phyloP scores from a whole-genome alignment of 2,329 filamentous ascomycete genomes.

The Zopfia rhizophila region DNA sequence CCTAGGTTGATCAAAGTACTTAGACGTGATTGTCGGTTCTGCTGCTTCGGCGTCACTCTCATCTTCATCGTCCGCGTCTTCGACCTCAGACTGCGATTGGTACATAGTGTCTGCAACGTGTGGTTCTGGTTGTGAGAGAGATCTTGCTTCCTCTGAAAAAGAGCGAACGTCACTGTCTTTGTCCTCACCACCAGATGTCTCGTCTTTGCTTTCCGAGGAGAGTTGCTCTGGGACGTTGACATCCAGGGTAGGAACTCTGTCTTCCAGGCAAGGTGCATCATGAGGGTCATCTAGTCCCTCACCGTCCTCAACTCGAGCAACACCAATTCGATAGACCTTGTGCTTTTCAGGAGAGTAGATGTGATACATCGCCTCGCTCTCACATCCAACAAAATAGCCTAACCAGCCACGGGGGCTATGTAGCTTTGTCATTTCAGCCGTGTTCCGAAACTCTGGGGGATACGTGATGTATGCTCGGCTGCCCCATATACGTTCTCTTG shows the following conservation, averaged over 20 bases:
- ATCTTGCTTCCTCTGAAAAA: too few relatives aligned
- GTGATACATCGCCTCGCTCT: slow-evolving; percentile 2
- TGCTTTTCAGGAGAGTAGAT: slow-evolving; percentile 4
- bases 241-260: slow-evolving; percentile 3
- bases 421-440: not conserved
- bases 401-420: not conserved
- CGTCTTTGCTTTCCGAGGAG: not conserved
- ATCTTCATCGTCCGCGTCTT: not conserved
- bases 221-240: not conserved
- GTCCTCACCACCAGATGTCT: too few relatives aligned
- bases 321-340: slow-evolving; percentile 1
- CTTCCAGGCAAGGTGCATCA: slow-evolving; percentile 5
- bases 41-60: not conserved
- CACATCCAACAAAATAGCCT: slow-evolving; percentile 2
- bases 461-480: slow-evolving; percentile 1
- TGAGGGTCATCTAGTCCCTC: slow-evolving; percentile 3
- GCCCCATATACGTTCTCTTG: slow-evolving; percentile 3
- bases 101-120: too few relatives aligned
- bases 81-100: too few relatives aligned
- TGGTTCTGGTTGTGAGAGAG: too few relatives aligned
- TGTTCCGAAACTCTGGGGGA: too few relatives aligned
- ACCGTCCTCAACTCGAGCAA: slow-evolving; percentile 1
- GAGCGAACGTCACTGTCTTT: too few relatives aligned
- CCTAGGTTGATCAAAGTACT: slow-evolving; percentile 2
- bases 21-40: not conserved